Conservation (phyloP, 306 rosid species). For the Mimosa bimucronata region DNA sequence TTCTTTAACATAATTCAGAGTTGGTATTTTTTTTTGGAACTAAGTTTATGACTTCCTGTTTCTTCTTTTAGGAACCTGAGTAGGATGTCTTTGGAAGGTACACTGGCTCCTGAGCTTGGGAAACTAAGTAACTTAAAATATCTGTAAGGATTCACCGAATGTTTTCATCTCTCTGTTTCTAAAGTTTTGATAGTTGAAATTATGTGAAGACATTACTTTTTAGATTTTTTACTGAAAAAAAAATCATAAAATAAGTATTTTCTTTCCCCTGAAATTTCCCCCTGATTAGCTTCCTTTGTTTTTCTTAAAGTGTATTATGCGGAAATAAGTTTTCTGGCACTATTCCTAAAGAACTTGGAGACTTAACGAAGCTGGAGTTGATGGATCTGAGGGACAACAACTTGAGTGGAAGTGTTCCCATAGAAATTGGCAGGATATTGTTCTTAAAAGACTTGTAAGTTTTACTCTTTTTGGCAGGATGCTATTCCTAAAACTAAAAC, state of each 20-base stretch:
- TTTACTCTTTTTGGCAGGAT: conserved; percentile 46
- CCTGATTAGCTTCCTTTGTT: conserved; percentile 36
- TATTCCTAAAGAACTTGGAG: conserved; percentile 82
- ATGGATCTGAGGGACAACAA: conserved; percentile 87
- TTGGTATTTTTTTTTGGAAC: not conserved
- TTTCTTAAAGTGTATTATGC: conserved; percentile 58
- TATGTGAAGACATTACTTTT: no score
- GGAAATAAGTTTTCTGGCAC: conserved; percentile 73
- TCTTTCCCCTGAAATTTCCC: not conserved
- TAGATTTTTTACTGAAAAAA: not conserved
- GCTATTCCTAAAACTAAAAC: conserved; percentile 49
- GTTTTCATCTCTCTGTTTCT: not conserved
- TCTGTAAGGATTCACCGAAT: conserved; percentile 59
- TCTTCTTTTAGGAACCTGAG: conserved; percentile 64
- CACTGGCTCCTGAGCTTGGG: conserved; percentile 83
- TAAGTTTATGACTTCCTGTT: conserved; percentile 30
- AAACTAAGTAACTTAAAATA: conserved; percentile 63
- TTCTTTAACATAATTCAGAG: not conserved
- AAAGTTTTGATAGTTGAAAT: not conserved
- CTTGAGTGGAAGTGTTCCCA: conserved; percentile 69
- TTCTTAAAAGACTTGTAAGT: conserved; percentile 77
- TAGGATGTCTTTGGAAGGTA: conserved; percentile 72
- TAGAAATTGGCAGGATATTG: conserved; percentile 57
- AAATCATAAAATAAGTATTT: not conserved
- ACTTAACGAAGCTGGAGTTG: conserved; percentile 59